A percentile compares a stretch with the other conserved stretches of the same genome.
These are phyloP conservation scores for Ogataea nitratoaversa DNA, from an alignment of 805 yeast genomes.

Conservation along the genomic window DNA sequence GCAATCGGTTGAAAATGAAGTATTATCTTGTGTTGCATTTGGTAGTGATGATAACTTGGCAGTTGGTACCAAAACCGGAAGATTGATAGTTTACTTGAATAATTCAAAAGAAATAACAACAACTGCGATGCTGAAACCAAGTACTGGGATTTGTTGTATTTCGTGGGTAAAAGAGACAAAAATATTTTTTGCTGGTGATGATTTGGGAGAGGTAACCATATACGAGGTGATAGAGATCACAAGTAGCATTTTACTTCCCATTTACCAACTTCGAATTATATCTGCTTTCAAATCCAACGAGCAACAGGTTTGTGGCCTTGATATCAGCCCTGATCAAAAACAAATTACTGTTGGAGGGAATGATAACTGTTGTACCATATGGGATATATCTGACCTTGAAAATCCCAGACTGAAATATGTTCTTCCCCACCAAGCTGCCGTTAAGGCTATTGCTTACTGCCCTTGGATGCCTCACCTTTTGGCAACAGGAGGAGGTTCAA, in stretches of 20 bases:
- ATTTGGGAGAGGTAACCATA: slow-evolving; percentile 51
- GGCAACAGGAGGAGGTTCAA: slow-evolving; percentile 90
- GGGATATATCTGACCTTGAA: slow-evolving; percentile 51
- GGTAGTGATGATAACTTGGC: slow-evolving; percentile 44
- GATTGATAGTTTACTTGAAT: slow-evolving; percentile 35
- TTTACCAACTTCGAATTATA: slow-evolving; percentile 13
- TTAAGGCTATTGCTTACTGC: slow-evolving; percentile 84
- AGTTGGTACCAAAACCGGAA: slow-evolving; percentile 58
- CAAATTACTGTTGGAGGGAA: slow-evolving; percentile 81
- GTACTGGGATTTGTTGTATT: slow-evolving; percentile 50
- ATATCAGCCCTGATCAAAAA: slow-evolving; percentile 47
- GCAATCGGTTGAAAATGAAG: slow-evolving; percentile 36
- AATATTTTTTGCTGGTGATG: slow-evolving; percentile 61
- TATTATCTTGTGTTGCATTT: slow-evolving; percentile 55
- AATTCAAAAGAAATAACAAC: slow-evolving; percentile 18
- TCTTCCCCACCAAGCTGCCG: slow-evolving; percentile 77
- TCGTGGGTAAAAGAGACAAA: slow-evolving; percentile 50
- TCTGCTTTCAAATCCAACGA: slow-evolving; percentile 41
- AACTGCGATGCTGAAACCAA: slow-evolving; percentile 22
- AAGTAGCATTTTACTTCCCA: not conserved
- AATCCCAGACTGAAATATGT: slow-evolving; percentile 43
- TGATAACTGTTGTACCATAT: slow-evolving; percentile 73
- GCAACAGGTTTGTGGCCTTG: slow-evolving; percentile 65
- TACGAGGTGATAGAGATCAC: slow-evolving; percentile 29
- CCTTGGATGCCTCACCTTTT: slow-evolving; percentile 81